Evolutionary conservation across 2,329 filamentous ascomycete species (phyloP).

Genomic region (Myriosclerotinia curreyana): DNA sequence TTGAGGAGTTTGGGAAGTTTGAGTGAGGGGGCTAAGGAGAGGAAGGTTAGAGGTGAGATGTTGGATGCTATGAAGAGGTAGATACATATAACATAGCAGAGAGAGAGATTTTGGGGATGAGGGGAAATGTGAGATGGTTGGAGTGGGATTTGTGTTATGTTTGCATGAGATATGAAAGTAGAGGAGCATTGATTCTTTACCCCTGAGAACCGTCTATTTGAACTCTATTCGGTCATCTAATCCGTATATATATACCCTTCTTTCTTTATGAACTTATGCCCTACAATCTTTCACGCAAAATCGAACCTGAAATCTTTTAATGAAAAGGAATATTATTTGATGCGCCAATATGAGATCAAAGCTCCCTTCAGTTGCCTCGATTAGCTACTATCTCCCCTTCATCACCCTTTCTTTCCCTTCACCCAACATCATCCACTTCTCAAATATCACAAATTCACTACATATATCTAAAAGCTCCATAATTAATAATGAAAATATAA

Average conservation of each 20-base stretch:
- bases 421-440: not conserved
- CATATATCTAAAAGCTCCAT: fast-evolving
- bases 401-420: not conserved
- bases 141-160: slow-evolving; percentile 9
- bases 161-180: slow-evolving; percentile 19
- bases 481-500: too few species aligned
- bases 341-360: not conserved
- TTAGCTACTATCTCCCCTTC: not conserved
- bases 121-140: not conserved
- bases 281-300: too few species aligned
- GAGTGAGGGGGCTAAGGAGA: slow-evolving; percentile 79
- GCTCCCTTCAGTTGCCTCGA: not conserved
- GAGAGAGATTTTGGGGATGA: too few species aligned
- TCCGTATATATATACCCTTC: not conserved
- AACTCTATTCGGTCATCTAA: not conserved
- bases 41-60: slow-evolving; percentile 83
- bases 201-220: not conserved
- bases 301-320: too few species aligned
- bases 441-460: fast-evolving
- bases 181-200: slow-evolving; percentile 7
- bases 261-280: not conserved
- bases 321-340: not conserved
- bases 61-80: slow-evolving; percentile 57
- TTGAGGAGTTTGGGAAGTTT: slow-evolving; percentile 80
- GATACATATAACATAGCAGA: not conserved